Conservation (phyloP, 371 early-diverging fungal species). For the Mortierella sp. region DNA sequence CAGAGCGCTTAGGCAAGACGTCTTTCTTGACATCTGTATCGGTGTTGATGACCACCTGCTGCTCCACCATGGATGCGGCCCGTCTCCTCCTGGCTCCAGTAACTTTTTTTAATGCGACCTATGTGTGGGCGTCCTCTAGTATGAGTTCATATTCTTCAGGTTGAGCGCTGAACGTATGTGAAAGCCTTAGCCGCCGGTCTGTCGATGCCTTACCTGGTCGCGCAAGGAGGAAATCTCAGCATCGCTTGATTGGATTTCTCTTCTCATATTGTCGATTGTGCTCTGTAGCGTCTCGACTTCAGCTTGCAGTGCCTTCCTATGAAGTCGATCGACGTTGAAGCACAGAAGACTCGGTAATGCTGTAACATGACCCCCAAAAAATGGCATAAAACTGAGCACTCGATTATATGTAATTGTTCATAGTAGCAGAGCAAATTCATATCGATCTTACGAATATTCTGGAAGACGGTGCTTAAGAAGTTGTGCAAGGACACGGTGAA, state of each 20-base stretch:
- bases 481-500: slow-evolving; percentile 73
- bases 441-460: slow-evolving; percentile 70
- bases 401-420: too few species aligned
- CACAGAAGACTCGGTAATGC: slow-evolving; percentile 71
- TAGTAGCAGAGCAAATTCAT: not conserved
- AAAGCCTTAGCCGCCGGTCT: not conserved
- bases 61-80: slow-evolving; percentile 44
- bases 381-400: too few species aligned
- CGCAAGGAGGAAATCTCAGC: slow-evolving; percentile 58
- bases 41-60: slow-evolving; percentile 20
- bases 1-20: slow-evolving; percentile 16
- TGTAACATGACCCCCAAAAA: too few species aligned
- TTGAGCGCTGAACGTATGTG: too few species aligned
- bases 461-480: slow-evolving; percentile 75
- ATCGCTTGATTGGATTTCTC: slow-evolving; percentile 63
- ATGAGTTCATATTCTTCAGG: too few species aligned
- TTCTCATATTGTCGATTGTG: slow-evolving; percentile 63
- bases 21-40: slow-evolving; percentile 24
- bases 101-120: slow-evolving; percentile 49
- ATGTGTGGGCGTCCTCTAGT: too few species aligned
- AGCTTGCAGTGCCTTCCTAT: slow-evolving; percentile 65
- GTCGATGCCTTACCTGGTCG: slow-evolving; percentile 34
- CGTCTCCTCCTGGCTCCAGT: slow-evolving; percentile 39
- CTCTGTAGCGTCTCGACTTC: slow-evolving; percentile 67
- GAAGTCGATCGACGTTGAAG: slow-evolving; percentile 69